Evolutionary conservation across 176 grass and related monocot genomes (phyloP).

Genomic region (Microstegium vimineum): DNA sequence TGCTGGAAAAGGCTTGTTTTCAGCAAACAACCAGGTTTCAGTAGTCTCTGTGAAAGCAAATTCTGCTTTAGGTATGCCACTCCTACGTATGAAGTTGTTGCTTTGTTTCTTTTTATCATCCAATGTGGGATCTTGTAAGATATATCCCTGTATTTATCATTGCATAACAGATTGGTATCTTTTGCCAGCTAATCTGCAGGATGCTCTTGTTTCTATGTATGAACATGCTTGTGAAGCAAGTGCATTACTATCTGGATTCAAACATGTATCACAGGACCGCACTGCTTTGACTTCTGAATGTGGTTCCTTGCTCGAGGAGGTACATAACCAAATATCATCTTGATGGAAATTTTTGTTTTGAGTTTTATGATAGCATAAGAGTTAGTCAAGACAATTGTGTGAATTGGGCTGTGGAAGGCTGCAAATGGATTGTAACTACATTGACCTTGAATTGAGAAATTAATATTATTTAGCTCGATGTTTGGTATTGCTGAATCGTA

Average conservation of each 20-base stretch:
- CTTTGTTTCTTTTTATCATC: slow-evolving; percentile 23
- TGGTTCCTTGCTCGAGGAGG: slow-evolving; percentile 95
- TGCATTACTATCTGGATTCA: slow-evolving; percentile 75
- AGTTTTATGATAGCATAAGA: background rate
- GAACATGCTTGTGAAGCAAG: slow-evolving; percentile 51
- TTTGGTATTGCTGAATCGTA: slow-evolving; percentile 15
- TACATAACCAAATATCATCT: slow-evolving; percentile 36
- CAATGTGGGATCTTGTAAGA: slow-evolving; percentile 6
- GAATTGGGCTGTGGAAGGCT: slow-evolving; percentile 11
- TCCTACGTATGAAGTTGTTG: slow-evolving; percentile 2
- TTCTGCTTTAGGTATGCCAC: slow-evolving; percentile 70
- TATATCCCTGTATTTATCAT: slow-evolving; percentile 2
- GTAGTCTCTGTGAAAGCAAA: slow-evolving; percentile 64
- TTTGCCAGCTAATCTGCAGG: slow-evolving; percentile 75
- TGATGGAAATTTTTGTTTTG: slow-evolving; percentile 6
- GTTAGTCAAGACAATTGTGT: slow-evolving; percentile 17
- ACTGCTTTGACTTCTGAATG: slow-evolving; percentile 96
- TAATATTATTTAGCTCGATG: slow-evolving; percentile 11
- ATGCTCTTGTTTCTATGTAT: slow-evolving; percentile 65
- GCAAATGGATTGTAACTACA: slow-evolving; percentile 2
- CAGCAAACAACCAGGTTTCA: slow-evolving; percentile 72
- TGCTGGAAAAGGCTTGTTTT: slow-evolving; percentile 74
- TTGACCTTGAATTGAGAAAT: slow-evolving; percentile 5
- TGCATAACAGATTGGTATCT: slow-evolving; percentile 32
- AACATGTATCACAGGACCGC: slow-evolving; percentile 69